Percentiles rank a stretch among this genome's conserved stretches.
These are phyloP conservation scores for Xylariaceae sp. DNA, from an alignment of 2,329 filamentous ascomycete species.

Conservation along the genomic window DNA sequence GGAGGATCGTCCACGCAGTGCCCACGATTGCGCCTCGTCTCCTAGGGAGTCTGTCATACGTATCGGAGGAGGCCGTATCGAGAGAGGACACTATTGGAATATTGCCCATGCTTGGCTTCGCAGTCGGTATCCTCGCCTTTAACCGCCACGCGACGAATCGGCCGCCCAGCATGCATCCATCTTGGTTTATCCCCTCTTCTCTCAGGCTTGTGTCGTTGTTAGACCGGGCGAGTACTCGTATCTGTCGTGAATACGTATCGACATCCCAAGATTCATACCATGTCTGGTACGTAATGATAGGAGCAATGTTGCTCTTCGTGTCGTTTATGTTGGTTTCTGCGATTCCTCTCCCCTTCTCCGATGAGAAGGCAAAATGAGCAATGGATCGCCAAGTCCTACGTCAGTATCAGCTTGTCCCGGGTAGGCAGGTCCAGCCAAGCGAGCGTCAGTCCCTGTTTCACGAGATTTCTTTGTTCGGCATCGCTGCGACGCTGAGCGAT, in stretches of 20 bases:
- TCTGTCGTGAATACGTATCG: constrained; percentile 59
- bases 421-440: constrained; percentile 52
- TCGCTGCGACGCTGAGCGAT: constrained; percentile 48
- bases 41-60: background rate
- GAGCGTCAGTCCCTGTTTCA: constrained; percentile 44
- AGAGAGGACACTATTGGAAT: constrained; percentile 5
- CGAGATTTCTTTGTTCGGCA: constrained; percentile 37
- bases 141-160: constrained; percentile 52
- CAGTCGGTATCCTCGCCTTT: constrained; percentile 15
- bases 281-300: constrained; percentile 46
- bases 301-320: constrained; percentile 36
- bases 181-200: constrained; percentile 50
- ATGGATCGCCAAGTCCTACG: constrained; percentile 55
- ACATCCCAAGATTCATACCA: constrained; percentile 56
- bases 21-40: background rate
- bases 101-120: constrained; percentile 21
- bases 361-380: constrained; percentile 47
- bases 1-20: too few relatives aligned
- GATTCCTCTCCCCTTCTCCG: constrained; percentile 48
- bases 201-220: constrained; percentile 11
- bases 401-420: constrained; percentile 45
- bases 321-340: constrained; percentile 39
- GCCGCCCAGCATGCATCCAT: constrained; percentile 55
- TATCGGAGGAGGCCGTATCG: background rate
- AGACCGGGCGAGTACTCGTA: constrained; percentile 19